Evolutionary conservation across 768 basidiomycete genomes (phyloP).

Genomic region (Suillus weaverae): DNA sequence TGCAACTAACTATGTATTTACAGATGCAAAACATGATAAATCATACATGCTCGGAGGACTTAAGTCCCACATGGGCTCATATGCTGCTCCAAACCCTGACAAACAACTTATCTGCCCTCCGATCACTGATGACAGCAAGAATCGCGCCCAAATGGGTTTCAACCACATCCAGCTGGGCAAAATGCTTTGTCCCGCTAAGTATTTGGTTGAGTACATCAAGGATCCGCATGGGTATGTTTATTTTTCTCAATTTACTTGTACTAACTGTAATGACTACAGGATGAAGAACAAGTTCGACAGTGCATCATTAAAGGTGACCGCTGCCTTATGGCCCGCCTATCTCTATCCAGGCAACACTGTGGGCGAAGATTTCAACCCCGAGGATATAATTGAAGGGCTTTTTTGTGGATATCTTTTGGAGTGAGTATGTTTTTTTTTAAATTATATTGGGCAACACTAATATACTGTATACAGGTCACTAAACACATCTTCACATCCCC

Average conservation of each 20-base stretch:
- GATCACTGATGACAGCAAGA: not conserved
- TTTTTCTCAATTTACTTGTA: not conserved
- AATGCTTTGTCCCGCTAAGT: conserved; percentile 1
- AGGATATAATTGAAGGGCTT: not conserved
- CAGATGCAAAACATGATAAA: conserved; percentile 6
- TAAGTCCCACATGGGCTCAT: not conserved
- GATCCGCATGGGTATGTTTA: not conserved
- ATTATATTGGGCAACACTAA: not conserved
- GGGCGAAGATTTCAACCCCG: conserved; percentile 2
- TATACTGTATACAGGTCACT: not conserved
- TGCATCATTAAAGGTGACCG: not conserved
- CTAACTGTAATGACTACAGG: not conserved
- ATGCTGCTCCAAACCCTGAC: not conserved
- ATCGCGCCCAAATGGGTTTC: not conserved
- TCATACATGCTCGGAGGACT: not conserved
- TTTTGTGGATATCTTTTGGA: conserved; percentile 4
- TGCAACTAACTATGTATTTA: not conserved
- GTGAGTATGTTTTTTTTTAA: not conserved
- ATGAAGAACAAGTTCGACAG: not conserved
- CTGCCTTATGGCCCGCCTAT: conserved; percentile 4
- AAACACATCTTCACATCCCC: conserved; percentile 1
- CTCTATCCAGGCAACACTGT: conserved; percentile 6
- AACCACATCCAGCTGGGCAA: conserved; percentile 6
- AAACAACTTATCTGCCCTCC: not conserved
- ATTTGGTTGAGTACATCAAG: not conserved